Base-by-base conservation (phyloP, 352 stramenopile genomes). In the Pythium aristosporum region DNA sequence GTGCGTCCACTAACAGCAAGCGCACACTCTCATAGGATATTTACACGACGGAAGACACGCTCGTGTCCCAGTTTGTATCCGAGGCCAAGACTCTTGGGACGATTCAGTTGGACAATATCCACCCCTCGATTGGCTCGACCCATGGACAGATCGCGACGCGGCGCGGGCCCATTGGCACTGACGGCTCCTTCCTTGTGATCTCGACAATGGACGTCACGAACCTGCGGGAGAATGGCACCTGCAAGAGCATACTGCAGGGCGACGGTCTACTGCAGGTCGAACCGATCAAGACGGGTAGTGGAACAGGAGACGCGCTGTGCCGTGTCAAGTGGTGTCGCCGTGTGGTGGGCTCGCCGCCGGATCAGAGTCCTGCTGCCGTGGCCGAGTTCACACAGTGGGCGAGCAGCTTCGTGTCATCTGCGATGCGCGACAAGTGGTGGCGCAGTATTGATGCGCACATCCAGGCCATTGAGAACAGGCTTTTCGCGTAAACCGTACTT, bases 251-350 rank as follows among this genome's bases (percentile, higher is more conserved):
- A 18, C 11, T 56, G 49, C 15, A 43, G 18, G 49, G 49, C 30
- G 34, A 56, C n/a, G 49, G 49, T 3, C 34, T 56, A 30, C 13
- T 56, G 30, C n/a, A 43, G 2, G 49, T 56, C 3, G 30, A 56
- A 30, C 49, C 49, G n/a, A 16, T 30, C n/a, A 12, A 43, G 2
- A 16, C 30, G 10, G 4, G 30, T 1, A 28, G 10, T 18, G 15
- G 18, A 30, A 1, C 18, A 13, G 43, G 18, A 46, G 18, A 7
- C 11, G 21, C 25, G 5, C 5, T 43, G 5, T 56, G 30, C 30
- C 49, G 49, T 0, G 32, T 56, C 16, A 56, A 56, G 30, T 56
- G 49, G 49, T 43, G 49, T 56, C 49, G 49, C 6, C 49, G 49
- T 13, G 32, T 56, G 9, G 15, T 23, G 2, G 49, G 30, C 32